Percentiles rank a stretch among this genome's conserved stretches.
Evolutionary conservation across 1,139 yeast genomes (phyloP).

Genomic region (Yamadazyma epiphylla): DNA sequence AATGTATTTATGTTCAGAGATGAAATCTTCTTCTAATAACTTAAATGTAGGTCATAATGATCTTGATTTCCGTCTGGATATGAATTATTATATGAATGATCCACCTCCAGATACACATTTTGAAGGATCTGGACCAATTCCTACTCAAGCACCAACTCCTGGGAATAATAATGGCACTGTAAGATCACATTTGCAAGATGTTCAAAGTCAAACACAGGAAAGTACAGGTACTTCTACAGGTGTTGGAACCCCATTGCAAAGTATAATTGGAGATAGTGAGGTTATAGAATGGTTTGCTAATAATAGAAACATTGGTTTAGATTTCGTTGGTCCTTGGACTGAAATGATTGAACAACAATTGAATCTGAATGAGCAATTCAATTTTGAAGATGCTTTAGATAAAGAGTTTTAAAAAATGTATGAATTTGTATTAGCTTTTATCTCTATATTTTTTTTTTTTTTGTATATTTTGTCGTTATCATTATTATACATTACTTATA

Average conservation of each 20-base stretch:
- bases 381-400: slow-evolving; percentile 21
- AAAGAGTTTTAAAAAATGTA: slow-evolving; percentile 1
- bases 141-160: too few relatives aligned
- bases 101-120: slow-evolving; percentile 1
- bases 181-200: too few relatives aligned
- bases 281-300: slow-evolving; percentile 71
- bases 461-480: too few relatives aligned
- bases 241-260: slow-evolving; percentile 16
- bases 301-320: slow-evolving; percentile 66
- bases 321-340: slow-evolving; percentile 87
- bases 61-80: slow-evolving; percentile 1
- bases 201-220: neutral
- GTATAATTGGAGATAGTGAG: slow-evolving; percentile 46
- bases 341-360: slow-evolving; percentile 72
- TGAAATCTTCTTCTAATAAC: slow-evolving; percentile 42
- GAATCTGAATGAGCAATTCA: slow-evolving; percentile 32
- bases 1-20: slow-evolving; percentile 73
- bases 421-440: slow-evolving; percentile 1
- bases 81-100: neutral
- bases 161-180: too few relatives aligned
- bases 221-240: neutral
- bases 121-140: too few relatives aligned
- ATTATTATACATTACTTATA: too few relatives aligned
- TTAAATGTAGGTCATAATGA: slow-evolving; percentile 9
- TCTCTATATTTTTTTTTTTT: too few relatives aligned